Conservation (phyloP, 495 filamentous ascomycete genomes). For the Aspergillus egyptiacus region DNA sequence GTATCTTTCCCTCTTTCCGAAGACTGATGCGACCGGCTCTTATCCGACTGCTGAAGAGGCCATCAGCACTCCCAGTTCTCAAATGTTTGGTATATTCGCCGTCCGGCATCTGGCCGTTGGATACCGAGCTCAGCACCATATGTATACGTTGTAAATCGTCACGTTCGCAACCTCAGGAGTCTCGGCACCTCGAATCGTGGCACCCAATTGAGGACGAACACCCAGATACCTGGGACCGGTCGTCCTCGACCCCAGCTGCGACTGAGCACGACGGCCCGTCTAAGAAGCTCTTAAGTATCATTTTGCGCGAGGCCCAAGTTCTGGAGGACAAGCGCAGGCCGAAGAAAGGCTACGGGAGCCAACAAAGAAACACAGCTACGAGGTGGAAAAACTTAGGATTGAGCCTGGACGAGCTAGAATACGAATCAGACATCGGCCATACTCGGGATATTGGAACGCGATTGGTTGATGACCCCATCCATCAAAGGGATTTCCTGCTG, state of each 20-base stretch:
- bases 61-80: conserved; percentile 46
- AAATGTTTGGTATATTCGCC: conserved; percentile 34
- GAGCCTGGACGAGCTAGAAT: conserved; percentile 32
- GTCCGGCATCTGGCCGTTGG: conserved; percentile 36
- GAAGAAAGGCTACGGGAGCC: neutral
- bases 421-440: conserved; percentile 50
- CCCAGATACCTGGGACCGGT: neutral
- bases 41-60: conserved; percentile 49
- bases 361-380: neutral
- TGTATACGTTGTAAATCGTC: conserved; percentile 30
- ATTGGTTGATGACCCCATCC: conserved; percentile 49
- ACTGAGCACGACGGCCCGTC: no score
- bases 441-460: conserved; percentile 30
- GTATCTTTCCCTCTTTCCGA: conserved; percentile 14
- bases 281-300: no score
- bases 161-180: conserved; percentile 4
- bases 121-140: conserved; percentile 16
- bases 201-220: neutral
- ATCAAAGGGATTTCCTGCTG: conserved; percentile 48
- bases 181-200: conserved; percentile 5
- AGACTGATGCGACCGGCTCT: conserved; percentile 48
- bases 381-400: conserved; percentile 17
- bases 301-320: no score
- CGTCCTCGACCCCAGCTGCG: no score
- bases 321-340: no score